phyloP scores from a whole-genome alignment of 2,329 filamentous ascomycete species.

The Claviceps maximensis region DNA sequence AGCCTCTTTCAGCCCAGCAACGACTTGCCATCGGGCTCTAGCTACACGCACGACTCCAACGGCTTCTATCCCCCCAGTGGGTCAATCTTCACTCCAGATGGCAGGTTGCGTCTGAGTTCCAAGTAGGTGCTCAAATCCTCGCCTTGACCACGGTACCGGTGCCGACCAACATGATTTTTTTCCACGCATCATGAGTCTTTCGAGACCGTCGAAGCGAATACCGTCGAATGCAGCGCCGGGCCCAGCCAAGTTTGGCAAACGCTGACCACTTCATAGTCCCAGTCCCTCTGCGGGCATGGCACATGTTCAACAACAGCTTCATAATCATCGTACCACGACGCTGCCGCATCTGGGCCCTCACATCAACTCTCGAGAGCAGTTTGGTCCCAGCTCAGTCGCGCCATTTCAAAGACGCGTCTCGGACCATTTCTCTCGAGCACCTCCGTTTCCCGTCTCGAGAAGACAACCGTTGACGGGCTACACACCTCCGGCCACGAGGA shows the following conservation, averaged over 20 bases:
- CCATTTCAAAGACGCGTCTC: constrained; percentile 31
- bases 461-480: constrained; percentile 35
- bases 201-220: neutral
- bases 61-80: constrained; percentile 32
- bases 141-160: neutral
- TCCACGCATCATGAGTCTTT: neutral
- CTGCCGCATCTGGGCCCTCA: constrained; percentile 37
- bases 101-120: constrained; percentile 39
- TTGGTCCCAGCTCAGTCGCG: constrained; percentile 33
- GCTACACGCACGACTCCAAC: constrained; percentile 36
- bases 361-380: constrained; percentile 39
- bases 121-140: constrained; percentile 43
- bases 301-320: constrained; percentile 32
- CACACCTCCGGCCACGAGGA: constrained; percentile 31
- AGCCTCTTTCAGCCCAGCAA: constrained; percentile 35
- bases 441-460: constrained; percentile 34
- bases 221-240: neutral
- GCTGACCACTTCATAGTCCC: constrained; percentile 23
- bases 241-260: constrained; percentile 9
- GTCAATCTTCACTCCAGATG: constrained; percentile 37
- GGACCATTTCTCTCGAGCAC: constrained; percentile 38
- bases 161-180: neutral
- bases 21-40: constrained; percentile 30
- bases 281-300: constrained; percentile 42
- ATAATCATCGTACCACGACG: constrained; percentile 29